Percentiles rank a stretch among this genome's conserved stretches.
phyloP scores from a whole-genome alignment of 2,329 filamentous ascomycete species.

The Zasmidium citrigriseum region DNA sequence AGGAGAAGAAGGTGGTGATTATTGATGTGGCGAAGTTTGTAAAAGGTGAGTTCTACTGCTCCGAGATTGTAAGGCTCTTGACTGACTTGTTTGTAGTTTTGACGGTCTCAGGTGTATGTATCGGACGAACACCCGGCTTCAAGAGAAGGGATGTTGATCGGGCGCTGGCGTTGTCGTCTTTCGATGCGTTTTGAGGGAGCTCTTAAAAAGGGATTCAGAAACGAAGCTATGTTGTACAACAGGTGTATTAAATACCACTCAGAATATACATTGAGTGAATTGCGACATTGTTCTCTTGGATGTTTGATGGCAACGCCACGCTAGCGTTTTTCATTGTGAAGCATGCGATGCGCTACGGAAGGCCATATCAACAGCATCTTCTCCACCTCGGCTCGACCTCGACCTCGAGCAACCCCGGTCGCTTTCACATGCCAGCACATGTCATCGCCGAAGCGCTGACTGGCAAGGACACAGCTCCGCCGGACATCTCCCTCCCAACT shows the following conservation, averaged over 20 bases:
- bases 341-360: neutral
- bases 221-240: neutral
- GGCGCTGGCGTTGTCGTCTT: slow-evolving; percentile 36
- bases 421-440: neutral
- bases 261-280: too few species aligned
- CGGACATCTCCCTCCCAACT: neutral
- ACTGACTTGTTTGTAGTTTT: slow-evolving; percentile 27
- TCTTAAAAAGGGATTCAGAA: too few species aligned
- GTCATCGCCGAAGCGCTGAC: neutral
- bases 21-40: slow-evolving; percentile 47
- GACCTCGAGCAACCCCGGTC: neutral
- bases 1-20: slow-evolving; percentile 39
- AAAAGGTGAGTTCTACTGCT: slow-evolving; percentile 39
- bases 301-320: too few species aligned
- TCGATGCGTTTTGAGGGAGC: slow-evolving; percentile 23
- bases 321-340: neutral
- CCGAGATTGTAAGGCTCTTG: neutral
- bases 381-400: neutral
- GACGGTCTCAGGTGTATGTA: slow-evolving; percentile 41
- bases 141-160: slow-evolving; percentile 45
- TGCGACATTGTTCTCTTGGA: too few species aligned
- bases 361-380: neutral
- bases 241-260: neutral
- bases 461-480: too few species aligned
- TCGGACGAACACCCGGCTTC: slow-evolving; percentile 48